Conservation (phyloP, 2,329 filamentous ascomycete genomes). For the Biscogniauxia sp. region DNA sequence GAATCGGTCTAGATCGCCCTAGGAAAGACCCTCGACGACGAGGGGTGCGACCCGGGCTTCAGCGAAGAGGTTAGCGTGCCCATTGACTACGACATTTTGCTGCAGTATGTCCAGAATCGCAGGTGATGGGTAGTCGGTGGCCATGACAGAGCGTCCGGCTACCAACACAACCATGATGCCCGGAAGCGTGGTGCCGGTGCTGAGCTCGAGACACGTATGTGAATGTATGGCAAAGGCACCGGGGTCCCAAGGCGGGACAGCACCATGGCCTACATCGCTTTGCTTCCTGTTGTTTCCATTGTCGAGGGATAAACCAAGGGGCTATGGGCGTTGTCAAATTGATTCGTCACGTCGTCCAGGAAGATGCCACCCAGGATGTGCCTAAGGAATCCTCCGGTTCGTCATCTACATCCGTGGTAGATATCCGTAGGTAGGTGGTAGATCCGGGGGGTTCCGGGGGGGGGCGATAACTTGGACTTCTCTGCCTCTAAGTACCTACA, state of each 20-base stretch:
- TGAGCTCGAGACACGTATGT: conserved; percentile 53
- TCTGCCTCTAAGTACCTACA: neutral
- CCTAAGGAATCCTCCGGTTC: conserved; percentile 60
- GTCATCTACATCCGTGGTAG: neutral
- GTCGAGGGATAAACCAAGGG: conserved; percentile 29
- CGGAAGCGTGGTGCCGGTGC: conserved; percentile 60
- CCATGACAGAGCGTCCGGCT: conserved; percentile 50
- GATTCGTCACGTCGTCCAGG: conserved; percentile 63
- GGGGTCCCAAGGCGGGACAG: conserved; percentile 43
- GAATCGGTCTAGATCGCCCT: conserved; percentile 37
- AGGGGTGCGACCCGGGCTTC: conserved; percentile 27
- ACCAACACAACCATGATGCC: conserved; percentile 48
- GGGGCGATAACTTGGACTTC: neutral
- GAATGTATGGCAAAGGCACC: conserved; percentile 42
- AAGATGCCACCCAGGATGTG: conserved; percentile 63
- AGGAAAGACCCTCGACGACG: conserved; percentile 55
- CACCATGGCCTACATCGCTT: neutral
- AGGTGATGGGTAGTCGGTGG: conserved; percentile 67
- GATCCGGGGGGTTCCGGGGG: neutral
- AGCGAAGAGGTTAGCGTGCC: conserved; percentile 30
- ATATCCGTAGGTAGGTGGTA: no score
- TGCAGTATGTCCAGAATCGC: conserved; percentile 58
- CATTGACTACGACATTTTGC: conserved; percentile 55
- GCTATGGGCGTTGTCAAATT: no score
- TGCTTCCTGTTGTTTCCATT: neutral